phyloP scores from a whole-genome alignment of 495 filamentous ascomycete species.

The Chaetomium cochliodes region DNA sequence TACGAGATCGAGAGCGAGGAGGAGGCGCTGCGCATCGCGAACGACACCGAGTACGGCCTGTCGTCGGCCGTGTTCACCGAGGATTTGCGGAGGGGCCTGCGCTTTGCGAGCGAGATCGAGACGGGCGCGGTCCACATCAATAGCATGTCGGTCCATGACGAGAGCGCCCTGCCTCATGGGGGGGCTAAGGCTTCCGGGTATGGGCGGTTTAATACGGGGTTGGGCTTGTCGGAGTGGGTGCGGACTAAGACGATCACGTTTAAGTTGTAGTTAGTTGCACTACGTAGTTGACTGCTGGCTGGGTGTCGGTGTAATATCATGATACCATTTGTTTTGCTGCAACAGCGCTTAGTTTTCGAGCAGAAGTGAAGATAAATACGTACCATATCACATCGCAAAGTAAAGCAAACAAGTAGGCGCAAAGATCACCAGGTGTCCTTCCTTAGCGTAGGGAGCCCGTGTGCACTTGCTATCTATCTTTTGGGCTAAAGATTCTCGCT shows the following conservation, averaged over 20 bases:
- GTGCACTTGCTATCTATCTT: too few relatives aligned
- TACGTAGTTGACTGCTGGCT: neutral
- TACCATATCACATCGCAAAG: too few relatives aligned
- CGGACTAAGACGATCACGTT: conserved; percentile 83
- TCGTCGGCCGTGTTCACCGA: conserved; percentile 84
- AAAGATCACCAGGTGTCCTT: too few relatives aligned
- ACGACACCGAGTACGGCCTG: conserved; percentile 79
- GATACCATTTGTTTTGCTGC: conserved; percentile 10
- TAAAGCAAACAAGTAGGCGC: too few relatives aligned
- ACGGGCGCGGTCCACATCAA: conserved; percentile 91
- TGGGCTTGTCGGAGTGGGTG: conserved; percentile 70
- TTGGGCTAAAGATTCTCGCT: too few relatives aligned
- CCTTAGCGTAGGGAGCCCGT: too few relatives aligned
- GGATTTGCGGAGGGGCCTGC: conserved; percentile 70
- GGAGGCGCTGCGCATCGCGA: conserved; percentile 74
- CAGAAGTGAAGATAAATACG: too few relatives aligned
- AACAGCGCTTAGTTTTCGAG: too few relatives aligned
- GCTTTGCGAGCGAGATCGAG: conserved; percentile 71
- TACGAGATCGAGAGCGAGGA: conserved; percentile 58
- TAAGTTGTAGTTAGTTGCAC: conserved; percentile 38
- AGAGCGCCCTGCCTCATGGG: conserved; percentile 74
- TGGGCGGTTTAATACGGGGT: conserved; percentile 58
- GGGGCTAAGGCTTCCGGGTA: conserved; percentile 82
- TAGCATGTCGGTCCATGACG: conserved; percentile 80
- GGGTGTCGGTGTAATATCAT: neutral